A percentile compares a stretch with the other conserved stretches of the same genome.
Evolutionary conservation across 208 protist species (phyloP).

Genomic region (Strigomonas galati): DNA sequence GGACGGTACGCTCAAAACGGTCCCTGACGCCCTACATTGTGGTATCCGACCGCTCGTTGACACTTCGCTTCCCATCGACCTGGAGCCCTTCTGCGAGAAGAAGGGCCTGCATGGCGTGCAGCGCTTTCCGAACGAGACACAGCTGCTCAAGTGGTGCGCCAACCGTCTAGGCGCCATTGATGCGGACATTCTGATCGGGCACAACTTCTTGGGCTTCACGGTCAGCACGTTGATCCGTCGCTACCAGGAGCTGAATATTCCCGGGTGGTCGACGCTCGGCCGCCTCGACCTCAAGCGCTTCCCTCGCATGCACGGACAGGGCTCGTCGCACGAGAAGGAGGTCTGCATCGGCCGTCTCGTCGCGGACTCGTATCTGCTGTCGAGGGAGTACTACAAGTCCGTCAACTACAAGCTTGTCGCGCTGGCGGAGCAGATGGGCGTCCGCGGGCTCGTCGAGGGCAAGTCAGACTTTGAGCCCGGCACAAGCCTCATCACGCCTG

Average conservation of each 20-base stretch:
- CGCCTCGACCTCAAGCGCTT: conserved; percentile 80
- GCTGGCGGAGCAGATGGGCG: conserved; percentile 68
- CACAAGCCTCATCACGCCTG: conserved; percentile 40
- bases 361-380: conserved; percentile 93
- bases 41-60: conserved; percentile 52
- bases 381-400: conserved; percentile 92
- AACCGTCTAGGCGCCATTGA: conserved; percentile 83
- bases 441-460: conserved; percentile 63
- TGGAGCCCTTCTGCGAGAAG: conserved; percentile 70
- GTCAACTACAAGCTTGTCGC: conserved; percentile 86
- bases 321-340: conserved; percentile 60
- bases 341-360: conserved; percentile 92
- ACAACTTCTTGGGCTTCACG: conserved; percentile 98
- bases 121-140: conserved; percentile 68
- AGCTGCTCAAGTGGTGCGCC: conserved; percentile 78
- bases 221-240: conserved; percentile 95
- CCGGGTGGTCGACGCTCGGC: conserved; percentile 90
- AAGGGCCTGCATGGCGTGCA: conserved; percentile 56
- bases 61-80: conserved; percentile 65
- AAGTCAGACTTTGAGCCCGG: conserved; percentile 64
- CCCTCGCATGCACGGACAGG: conserved; percentile 39
- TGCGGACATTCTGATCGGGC: conserved; percentile 95
- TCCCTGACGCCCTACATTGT: conserved; percentile 41
- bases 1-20: conserved; percentile 49
- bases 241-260: conserved; percentile 85